Evolutionary conservation across 169 alveolate species (phyloP).

Genomic region (Toxoplasma gondii): DNA sequence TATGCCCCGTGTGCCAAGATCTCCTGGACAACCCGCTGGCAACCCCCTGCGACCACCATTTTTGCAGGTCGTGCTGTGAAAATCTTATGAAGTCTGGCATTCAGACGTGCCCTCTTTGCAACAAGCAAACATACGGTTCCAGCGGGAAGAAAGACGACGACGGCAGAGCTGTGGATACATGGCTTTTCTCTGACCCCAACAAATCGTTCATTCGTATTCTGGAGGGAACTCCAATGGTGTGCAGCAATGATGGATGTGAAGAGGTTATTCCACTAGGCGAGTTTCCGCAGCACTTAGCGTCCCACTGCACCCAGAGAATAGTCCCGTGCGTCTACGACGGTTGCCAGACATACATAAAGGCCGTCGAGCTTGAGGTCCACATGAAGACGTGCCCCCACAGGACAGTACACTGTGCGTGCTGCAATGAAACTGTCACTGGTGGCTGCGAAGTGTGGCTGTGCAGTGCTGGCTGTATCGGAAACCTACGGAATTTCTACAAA

Average conservation of each 20-base stretch:
- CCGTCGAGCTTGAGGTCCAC: background rate
- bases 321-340: background rate
- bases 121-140: constrained; percentile 1
- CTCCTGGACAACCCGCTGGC: constrained; percentile 11
- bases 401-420: constrained; percentile 1
- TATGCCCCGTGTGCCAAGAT: constrained; percentile 25
- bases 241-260: constrained; percentile 25
- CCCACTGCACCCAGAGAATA: background rate
- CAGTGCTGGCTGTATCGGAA: background rate
- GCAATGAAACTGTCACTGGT: constrained; percentile 5
- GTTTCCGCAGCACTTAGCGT: background rate
- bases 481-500: constrained; percentile 18
- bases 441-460: constrained; percentile 29
- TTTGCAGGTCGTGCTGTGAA: constrained; percentile 28
- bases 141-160: constrained; percentile 6
- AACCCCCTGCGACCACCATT: constrained; percentile 38
- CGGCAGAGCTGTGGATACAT: constrained; percentile 27
- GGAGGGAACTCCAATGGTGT: constrained; percentile 32
- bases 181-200: constrained; percentile 34
- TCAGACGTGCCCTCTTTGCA: constrained; percentile 35
- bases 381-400: constrained; percentile 4
- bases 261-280: constrained; percentile 4
- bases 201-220: constrained; percentile 16
- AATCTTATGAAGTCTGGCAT: background rate
- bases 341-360: background rate